Base-by-base conservation (phyloP, 805 yeast species). In the Nakazawaea siamensis region DNA sequence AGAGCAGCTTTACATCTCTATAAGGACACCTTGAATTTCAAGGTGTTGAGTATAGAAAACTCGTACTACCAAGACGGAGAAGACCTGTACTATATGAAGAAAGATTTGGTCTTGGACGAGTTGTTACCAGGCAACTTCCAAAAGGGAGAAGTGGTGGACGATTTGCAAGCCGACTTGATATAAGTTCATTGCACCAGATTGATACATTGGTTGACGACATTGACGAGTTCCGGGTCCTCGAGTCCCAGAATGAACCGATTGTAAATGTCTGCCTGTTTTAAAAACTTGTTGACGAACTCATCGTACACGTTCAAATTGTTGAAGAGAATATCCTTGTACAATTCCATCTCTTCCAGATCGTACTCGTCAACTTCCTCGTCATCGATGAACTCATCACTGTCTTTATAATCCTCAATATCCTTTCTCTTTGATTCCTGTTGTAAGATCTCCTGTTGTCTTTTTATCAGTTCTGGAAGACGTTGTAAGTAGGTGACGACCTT, bases 21-120 rank as follows among this genome's bases (percentile, higher is more conserved):
- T 62, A 70, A 80, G 51, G 94, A 85, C 51, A 81, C 96, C 2
- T 67, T 92, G 42, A 63, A 72, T 41, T 92, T 92, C 54, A 88
- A 81, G 54, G 92, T 85, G 28, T 66, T 81, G 38, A 73, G 79
- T 27, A 76, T 92, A 39, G 96, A 87, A 49, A 80, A 74, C 44
- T 71, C 81, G n/a, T 92, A 92, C 57, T 92, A 92, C 50, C 96
- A 88, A 35, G 97, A 92, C 58, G 95, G 94, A 21, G 98, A 92
- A 59, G 97, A 92, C 59, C 98, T 98, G 12, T 90, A 88, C 56
- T 81, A 92, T 27, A 92, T 92, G 98, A 77, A 76, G 52, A 83
- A 83, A 52, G 67, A 64, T 2, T 64, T 86, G 44, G 63, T 62
- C 15, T 51, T 77, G 30, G 77, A 78, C 12, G 80, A 78, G 18